Conservation (phyloP, 2,329 filamentous ascomycete species). For the Emydomyces testavorans region DNA sequence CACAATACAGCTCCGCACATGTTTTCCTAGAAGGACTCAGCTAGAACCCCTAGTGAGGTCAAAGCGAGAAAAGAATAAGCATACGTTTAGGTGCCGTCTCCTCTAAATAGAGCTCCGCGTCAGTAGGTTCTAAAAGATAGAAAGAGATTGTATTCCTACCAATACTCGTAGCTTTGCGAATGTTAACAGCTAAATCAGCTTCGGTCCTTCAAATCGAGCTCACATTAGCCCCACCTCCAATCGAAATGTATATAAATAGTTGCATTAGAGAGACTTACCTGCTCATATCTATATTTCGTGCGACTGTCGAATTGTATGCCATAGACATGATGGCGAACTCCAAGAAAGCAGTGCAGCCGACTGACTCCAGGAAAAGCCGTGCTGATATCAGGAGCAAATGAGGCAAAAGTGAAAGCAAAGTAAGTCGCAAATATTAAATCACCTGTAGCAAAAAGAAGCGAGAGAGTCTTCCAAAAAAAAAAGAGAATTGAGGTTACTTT, state of each 20-base stretch:
- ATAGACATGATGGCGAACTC: conserved; percentile 13
- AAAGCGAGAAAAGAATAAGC: conserved; percentile 25
- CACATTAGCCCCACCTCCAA: conserved; percentile 7
- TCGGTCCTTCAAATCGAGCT: conserved; percentile 38
- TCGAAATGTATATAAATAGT: background rate
- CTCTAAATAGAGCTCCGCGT: conserved; percentile 32
- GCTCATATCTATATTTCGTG: conserved; percentile 49
- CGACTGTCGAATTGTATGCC: conserved; percentile 18
- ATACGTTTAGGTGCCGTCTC: conserved; percentile 57
- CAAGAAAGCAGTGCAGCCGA: background rate
- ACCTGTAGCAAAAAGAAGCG: background rate
- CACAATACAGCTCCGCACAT: conserved; percentile 95
- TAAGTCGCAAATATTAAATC: background rate
- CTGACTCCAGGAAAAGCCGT: background rate
- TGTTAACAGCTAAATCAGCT: conserved; percentile 53
- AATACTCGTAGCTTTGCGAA: conserved; percentile 56
- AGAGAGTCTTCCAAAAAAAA: background rate
- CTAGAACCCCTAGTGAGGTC: conserved; percentile 47
- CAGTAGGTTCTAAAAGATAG: conserved; percentile 2
- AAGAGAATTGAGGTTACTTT: background rate
- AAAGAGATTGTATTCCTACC: conserved; percentile 30
- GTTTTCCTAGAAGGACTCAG: conserved; percentile 51
- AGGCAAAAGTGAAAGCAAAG: background rate
- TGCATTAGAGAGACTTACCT: conserved; percentile 40
- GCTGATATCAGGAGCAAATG: background rate